These are phyloP conservation scores for Tubosaeta sp. DNA, from an alignment of 768 basidiomycete genomes.

Conservation along the genomic window DNA sequence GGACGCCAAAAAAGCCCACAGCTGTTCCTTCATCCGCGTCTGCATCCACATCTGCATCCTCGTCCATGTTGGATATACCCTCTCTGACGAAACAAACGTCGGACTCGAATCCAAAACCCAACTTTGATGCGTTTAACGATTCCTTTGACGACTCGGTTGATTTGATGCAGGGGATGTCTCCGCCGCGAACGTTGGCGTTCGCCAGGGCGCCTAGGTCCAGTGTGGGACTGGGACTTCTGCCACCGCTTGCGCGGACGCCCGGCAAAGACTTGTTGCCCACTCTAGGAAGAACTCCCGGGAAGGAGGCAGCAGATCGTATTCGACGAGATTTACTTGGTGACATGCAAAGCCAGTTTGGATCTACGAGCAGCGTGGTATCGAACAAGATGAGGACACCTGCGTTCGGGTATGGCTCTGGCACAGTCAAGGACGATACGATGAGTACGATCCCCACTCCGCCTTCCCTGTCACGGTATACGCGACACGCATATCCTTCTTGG, in stretches of 20 bases:
- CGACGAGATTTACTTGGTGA: constrained; percentile 59
- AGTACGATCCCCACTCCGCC: constrained; percentile 69
- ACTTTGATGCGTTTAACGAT: constrained; percentile 29
- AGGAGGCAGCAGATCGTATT: constrained; percentile 68
- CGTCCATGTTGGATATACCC: constrained; percentile 46
- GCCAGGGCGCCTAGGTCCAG: constrained; percentile 38
- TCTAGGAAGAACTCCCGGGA: constrained; percentile 63
- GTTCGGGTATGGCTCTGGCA: constrained; percentile 21
- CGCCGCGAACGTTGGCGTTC: constrained; percentile 53
- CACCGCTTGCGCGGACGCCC: constrained; percentile 58
- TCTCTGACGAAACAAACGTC: constrained; percentile 35
- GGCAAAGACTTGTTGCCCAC: constrained; percentile 45
- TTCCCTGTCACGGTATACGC: constrained; percentile 64
- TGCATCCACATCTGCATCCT: constrained; percentile 32
- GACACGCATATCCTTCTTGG: constrained; percentile 32
- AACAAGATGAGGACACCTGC: constrained; percentile 26
- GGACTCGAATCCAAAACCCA: constrained; percentile 43
- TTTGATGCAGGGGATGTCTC: constrained; percentile 42
- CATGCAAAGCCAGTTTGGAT: constrained; percentile 36
- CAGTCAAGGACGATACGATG: constrained; percentile 51
- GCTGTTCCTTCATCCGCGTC: constrained; percentile 5
- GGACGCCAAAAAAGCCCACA: constrained; percentile 27
- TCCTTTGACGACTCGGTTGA: constrained; percentile 39
- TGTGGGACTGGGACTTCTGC: constrained; percentile 30
- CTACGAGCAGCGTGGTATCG: constrained; percentile 10